phyloP scores from a whole-genome alignment of 345 rosid species.

The Cardamine occulta region DNA sequence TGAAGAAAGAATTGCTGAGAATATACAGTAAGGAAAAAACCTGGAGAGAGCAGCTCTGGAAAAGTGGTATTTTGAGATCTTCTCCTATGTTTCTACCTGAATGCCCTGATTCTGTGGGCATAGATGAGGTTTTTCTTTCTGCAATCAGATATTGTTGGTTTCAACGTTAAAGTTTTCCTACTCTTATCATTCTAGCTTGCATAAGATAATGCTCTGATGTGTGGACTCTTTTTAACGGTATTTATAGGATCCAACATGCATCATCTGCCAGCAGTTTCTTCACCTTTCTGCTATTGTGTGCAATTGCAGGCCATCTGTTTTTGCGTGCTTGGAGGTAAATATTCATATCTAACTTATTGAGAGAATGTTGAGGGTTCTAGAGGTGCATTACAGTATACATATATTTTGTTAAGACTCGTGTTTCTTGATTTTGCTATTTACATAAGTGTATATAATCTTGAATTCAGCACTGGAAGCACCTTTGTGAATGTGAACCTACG shows the following conservation, averaged over 20 bases:
- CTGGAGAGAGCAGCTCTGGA: constrained; percentile 89
- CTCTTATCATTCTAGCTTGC: constrained; percentile 19
- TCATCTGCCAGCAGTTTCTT: constrained; percentile 89
- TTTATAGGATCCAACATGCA: constrained; percentile 85
- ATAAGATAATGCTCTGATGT: constrained; percentile 21
- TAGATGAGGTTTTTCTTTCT: constrained; percentile 74
- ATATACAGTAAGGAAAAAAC: constrained; percentile 67
- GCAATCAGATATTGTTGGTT: constrained; percentile 39
- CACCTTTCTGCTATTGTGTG: constrained; percentile 86
- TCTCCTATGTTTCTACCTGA: constrained; percentile 70
- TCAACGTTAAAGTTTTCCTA: neutral
- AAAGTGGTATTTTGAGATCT: constrained; percentile 75
- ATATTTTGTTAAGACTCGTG: neutral
- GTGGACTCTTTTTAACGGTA: constrained; percentile 29
- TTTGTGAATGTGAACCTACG: constrained; percentile 85
- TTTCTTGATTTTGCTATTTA: constrained; percentile 36
- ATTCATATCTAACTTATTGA: constrained; percentile 1
- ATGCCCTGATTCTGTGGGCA: constrained; percentile 79
- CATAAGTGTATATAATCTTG: constrained; percentile 1
- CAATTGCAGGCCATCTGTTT: constrained; percentile 78
- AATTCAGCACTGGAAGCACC: constrained; percentile 86
- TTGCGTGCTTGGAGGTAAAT: constrained; percentile 88
- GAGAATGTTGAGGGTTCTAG: constrained; percentile 5
- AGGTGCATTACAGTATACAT: neutral
- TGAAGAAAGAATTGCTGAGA: constrained; percentile 78